Base-by-base conservation (phyloP, 495 filamentous ascomycete genomes). In the Lasiosphaeria hispida region DNA sequence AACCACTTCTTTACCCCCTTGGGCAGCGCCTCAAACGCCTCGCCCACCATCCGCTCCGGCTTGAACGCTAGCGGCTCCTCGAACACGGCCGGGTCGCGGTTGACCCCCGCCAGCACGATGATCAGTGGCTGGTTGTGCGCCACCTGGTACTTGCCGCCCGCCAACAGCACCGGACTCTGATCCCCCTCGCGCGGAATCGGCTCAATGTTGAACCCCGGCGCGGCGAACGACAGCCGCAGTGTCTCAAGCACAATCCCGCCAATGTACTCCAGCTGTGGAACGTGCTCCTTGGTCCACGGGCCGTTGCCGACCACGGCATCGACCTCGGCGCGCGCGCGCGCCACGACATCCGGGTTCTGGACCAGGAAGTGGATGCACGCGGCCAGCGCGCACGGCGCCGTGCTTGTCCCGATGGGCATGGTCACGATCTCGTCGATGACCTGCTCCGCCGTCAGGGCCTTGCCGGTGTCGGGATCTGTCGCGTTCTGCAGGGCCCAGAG, bases 381-480 rank as follows among this genome's bases (percentile, higher is more conserved):
- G 13, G 79, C 77, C 4, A 86, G 58, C 53, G 80, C 72, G 40
- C 80, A 83, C 7, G 74, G 74, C 7, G 73, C 73, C 1, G 75
- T 78, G 52, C 65, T 70, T 62, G 69, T 73, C 36, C 75, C 77
- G 53, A 80, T 74, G 42, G 77, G 72, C 73, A 80, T 79, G 5
- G 80, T 83, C 33, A 85, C 80, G 74, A 91, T 86, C 65, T 90
- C 87, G 66, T 89, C 75, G 40, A 87, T 72, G 53, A 89, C 82
- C 35, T 80, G 78, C 2, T 79, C 75, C n/a, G 86, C 80, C 3
- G 73, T 76, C 50, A 91, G 69, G 0, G 70, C 71, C 45, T 78
- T 69, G 4, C 85, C 87, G 0, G 87, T 89, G 68, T 84, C 76
- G 7, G 83, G 80, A 67, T 88, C 89, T n/a, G 72, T 78, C 13